Evolutionary conservation across 441 rosid genomes (phyloP).

Genomic region (Erodium texanum): DNA sequence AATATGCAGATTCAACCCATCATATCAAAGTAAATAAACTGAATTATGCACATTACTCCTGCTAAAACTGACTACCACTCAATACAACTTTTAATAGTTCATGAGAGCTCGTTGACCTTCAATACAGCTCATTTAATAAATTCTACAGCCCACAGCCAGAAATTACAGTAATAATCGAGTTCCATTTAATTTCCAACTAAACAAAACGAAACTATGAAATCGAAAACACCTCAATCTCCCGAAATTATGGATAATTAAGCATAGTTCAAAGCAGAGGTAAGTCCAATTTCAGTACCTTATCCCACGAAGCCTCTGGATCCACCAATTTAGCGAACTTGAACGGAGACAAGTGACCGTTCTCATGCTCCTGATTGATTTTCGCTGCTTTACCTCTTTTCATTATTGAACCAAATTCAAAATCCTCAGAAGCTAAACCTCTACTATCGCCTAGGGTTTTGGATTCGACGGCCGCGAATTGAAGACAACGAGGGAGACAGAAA

Average conservation of each 20-base stretch:
- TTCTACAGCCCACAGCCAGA: too few relatives aligned
- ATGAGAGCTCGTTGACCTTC: not conserved
- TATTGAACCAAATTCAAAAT: not conserved
- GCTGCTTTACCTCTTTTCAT: not conserved
- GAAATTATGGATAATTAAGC: conserved; percentile 14
- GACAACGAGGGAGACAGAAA: not conserved
- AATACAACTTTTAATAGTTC: not conserved
- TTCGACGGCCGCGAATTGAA: too few relatives aligned
- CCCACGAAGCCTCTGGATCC: conserved; percentile 43
- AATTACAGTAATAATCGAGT: not conserved
- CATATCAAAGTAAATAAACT: too few relatives aligned
- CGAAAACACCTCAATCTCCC: conserved; percentile 58
- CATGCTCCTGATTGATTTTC: not conserved
- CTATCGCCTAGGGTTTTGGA: not conserved
- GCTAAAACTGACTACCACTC: not conserved
- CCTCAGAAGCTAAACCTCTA: not conserved
- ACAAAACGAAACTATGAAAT: too few relatives aligned
- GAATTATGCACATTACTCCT: not conserved
- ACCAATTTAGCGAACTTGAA: conserved; percentile 60
- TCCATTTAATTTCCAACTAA: too few relatives aligned
- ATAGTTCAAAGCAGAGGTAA: not conserved
- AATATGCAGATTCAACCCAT: not conserved
- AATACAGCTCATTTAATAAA: not conserved
- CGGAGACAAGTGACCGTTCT: conserved; percentile 57
- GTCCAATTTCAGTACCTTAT: not conserved